Base-by-base conservation (phyloP, 306 rosid genomes). In the Sphenostylis stenocarpa region DNA sequence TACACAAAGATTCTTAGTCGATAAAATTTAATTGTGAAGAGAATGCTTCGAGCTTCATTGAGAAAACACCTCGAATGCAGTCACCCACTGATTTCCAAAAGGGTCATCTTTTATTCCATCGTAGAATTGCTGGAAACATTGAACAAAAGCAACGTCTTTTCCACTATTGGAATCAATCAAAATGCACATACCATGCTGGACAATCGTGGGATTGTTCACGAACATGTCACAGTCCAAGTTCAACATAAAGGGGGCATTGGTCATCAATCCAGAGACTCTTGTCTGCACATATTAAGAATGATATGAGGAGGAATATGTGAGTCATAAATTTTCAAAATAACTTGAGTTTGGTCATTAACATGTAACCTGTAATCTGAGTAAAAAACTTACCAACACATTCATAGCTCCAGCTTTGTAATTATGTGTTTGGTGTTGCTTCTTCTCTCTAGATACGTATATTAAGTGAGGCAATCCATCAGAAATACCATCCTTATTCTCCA, bases 401-500 rank as follows among this genome's bases (percentile, higher is more conserved):
- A 89, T 90, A 39, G 94, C 93, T 5, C 97, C 97, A 1, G 94
- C 94, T 85, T 93, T 93, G 77, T 83, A 83, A 36, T 87, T 38
- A 9, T 80, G 73, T 86, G 94, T 12, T 83, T 51, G 34, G 4
- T 83, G 53, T 17, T 83, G 91, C 3, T 63, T 77, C 85, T 93
- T 93, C 82, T 90, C 93, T 80, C 94, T 90, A 0, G 96, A 84
- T 10, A 89, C 28, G 68, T 90, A 93, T 11, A 90, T 56, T 66
- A 90, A 83, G 55, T 88, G 88, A 20, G 96, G 89, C 67, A 87
- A 15, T 23, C 82, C 88, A 80, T 87, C 81, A 2, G 44, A 24
- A 65, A 58, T 13, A 3, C 58, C 81, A 41, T 76, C 83, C 53
- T 85, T 88, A 39, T 86, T 85, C 80, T 88, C 96, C 82, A 83